These are phyloP conservation scores for Euphorbia tirucalli DNA, from an alignment of 345 rosid genomes.

Conservation along the genomic window DNA sequence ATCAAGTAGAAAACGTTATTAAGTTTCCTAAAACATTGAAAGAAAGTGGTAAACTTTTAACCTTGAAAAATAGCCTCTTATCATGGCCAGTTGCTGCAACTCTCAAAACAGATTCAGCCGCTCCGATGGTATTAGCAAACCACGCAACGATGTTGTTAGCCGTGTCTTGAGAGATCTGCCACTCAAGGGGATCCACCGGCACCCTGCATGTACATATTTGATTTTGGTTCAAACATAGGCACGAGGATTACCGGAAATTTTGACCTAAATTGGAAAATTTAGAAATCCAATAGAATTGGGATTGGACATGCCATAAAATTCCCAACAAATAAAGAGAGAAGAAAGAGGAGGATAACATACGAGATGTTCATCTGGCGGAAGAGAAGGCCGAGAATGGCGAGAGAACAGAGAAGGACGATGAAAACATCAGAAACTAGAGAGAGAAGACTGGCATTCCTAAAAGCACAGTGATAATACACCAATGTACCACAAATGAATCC, in stretches of 20 bases:
- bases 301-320: neutral
- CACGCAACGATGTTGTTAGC: constrained; percentile 72
- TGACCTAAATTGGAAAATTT: neutral
- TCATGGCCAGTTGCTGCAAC: constrained; percentile 99
- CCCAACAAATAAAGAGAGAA: neutral
- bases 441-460: constrained; percentile 68
- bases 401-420: constrained; percentile 95
- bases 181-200: constrained; percentile 94
- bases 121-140: constrained; percentile 90
- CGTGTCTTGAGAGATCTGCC: constrained; percentile 96
- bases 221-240: too few relatives aligned
- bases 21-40: too few relatives aligned
- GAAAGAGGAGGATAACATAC: constrained; percentile 29
- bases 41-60: neutral
- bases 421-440: constrained; percentile 83
- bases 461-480: constrained; percentile 74
- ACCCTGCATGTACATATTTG: constrained; percentile 41
- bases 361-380: constrained; percentile 91
- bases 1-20: neutral
- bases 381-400: constrained; percentile 98
- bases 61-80: constrained; percentile 85
- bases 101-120: constrained; percentile 88
- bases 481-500: constrained; percentile 27
- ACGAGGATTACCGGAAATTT: too few relatives aligned
- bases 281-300: neutral